Evolutionary conservation across 2,329 filamentous ascomycete species (phyloP).

Genomic region (Aureobasidium sp.): DNA sequence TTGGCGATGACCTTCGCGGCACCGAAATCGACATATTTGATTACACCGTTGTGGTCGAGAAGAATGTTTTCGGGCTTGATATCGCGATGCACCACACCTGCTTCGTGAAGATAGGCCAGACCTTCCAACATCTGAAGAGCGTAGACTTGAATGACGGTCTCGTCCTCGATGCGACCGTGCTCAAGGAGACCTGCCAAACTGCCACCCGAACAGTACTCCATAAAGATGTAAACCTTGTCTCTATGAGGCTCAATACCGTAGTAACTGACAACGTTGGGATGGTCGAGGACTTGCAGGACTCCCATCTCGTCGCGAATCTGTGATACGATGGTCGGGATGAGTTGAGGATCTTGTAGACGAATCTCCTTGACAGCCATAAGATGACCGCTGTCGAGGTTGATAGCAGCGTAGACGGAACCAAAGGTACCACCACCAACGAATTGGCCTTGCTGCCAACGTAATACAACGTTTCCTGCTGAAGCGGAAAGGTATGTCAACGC

Average conservation of each 20-base stretch:
- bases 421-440: constrained; percentile 97
- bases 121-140: constrained; percentile 89
- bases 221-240: constrained; percentile 99
- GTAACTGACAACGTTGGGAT: constrained; percentile 96
- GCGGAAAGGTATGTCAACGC: constrained; percentile 90
- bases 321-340: constrained; percentile 86
- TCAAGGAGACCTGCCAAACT: constrained; percentile 84
- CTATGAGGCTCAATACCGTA: constrained; percentile 97
- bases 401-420: constrained; percentile 92
- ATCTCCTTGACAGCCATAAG: constrained; percentile 99
- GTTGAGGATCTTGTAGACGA: constrained; percentile 86
- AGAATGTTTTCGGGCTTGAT: constrained; percentile 98
- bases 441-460: constrained; percentile 98
- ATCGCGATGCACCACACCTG: constrained; percentile 87
- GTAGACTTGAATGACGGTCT: constrained; percentile 96
- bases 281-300: constrained; percentile 87
- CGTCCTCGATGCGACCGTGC: constrained; percentile 94
- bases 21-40: constrained; percentile 98
- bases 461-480: constrained; percentile 86
- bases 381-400: constrained; percentile 93
- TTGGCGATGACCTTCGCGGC: constrained; percentile 94
- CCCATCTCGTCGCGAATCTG: constrained; percentile 98
- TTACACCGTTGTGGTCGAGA: constrained; percentile 93
- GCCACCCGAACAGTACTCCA: constrained; percentile 97
- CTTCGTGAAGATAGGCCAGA: constrained; percentile 84